These are phyloP conservation scores for Podospora appendiculata DNA, from an alignment of 495 filamentous ascomycete species.

Conservation along the genomic window DNA sequence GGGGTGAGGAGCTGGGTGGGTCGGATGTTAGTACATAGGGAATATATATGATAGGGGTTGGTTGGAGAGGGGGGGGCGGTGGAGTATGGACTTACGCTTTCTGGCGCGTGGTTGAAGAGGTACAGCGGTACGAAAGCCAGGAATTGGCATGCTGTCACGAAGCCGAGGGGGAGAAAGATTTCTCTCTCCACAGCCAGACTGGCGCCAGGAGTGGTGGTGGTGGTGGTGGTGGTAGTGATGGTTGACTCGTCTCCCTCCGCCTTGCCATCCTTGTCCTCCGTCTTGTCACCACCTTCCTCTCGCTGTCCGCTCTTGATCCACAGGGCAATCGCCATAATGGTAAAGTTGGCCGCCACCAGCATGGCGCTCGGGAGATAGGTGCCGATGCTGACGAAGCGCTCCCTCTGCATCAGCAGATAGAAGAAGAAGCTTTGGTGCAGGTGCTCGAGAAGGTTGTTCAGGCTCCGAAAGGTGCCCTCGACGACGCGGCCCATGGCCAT, in stretches of 20 bases:
- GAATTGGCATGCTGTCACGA: conserved; percentile 65
- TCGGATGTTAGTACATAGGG: conserved; percentile 15
- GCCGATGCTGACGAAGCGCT: conserved; percentile 94
- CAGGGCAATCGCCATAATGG: conserved; percentile 84
- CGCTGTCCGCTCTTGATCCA: conserved; percentile 77
- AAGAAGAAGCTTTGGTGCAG: conserved; percentile 99
- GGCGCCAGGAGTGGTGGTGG: too few species aligned
- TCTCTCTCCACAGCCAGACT: conserved; percentile 53
- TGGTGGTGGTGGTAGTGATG: too few species aligned
- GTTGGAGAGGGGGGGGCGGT: not conserved
- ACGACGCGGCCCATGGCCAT: conserved; percentile 87
- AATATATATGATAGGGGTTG: not conserved
- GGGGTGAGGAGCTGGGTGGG: conserved; percentile 44
- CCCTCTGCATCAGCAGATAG: conserved; percentile 83
- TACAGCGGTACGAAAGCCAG: conserved; percentile 79
- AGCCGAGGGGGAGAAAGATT: conserved; percentile 66
- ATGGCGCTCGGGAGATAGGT: conserved; percentile 96
- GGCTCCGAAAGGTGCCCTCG: conserved; percentile 79
- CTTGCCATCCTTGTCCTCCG: not conserved
- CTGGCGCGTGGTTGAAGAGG: conserved; percentile 68
- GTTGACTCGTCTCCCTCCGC: not conserved
- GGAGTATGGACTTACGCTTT: conserved; percentile 44
- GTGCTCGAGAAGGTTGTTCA: conserved; percentile 95
- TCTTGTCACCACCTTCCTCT: not conserved
- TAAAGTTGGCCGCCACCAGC: conserved; percentile 89